Base-by-base conservation (phyloP, 352 stramenopile genomes). In the Pythium phragmitis region DNA sequence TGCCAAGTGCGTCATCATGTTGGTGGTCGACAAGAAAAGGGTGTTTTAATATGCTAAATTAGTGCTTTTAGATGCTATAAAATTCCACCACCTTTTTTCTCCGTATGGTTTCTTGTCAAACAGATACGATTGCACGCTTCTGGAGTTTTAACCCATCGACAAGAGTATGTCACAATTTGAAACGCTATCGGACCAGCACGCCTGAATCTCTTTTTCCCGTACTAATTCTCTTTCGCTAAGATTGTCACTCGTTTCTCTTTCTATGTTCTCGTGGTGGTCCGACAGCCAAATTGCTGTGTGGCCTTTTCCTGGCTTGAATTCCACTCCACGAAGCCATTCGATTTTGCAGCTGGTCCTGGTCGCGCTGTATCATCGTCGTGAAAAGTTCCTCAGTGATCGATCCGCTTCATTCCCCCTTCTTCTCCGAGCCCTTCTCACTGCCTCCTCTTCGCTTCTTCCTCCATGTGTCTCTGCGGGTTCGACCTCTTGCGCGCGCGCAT, bases 391-490 rank as follows among this genome's bases (percentile, higher is more conserved):
- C 37, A 42, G 37, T 0, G 37, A 42, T 42, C 37, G 37, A 42
- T 42, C 14, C 37, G 37, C 37, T 17, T 42, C 30, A 11, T 21
- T 60, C 28, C 39, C 36, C 33, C 54, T 19, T 30, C 34, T 47
- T 41, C 3, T 49, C 9, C 26, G 11, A 23, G 48, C 39, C 26
- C 26, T 30, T 61, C 36, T 6, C 47, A 19, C 30, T 76, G 42
- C 67, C 66, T 7, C 14, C 37, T 42, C 14, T 3, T 6, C 2
- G 26, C 4, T 30, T 30, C 26, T 30, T 30, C 26, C 26, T 30
- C 55, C 63, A 69, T 87, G 73, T 80, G 71, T 66, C 68, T 70
- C 60, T 71, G 65, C 67, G 54, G 74, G 65, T 45, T 69, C 4
- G 37, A 69, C 3, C 49, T 69, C 16, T 63, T 78, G 53, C 57